These are phyloP conservation scores for Athelia sp. DNA, from an alignment of 1,284 basidiomycete genomes.

Conservation along the genomic window DNA sequence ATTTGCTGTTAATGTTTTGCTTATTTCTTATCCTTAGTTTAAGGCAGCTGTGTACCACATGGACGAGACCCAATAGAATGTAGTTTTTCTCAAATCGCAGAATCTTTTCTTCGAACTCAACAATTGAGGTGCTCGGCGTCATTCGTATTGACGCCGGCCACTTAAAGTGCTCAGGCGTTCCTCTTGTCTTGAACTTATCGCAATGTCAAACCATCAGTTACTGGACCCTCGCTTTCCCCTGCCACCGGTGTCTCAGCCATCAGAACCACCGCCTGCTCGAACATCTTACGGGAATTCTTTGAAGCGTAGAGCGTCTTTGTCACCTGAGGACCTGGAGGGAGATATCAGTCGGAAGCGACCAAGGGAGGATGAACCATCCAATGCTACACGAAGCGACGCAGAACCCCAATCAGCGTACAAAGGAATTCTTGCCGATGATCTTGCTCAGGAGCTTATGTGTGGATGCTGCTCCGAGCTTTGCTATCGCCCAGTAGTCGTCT, in stretches of 20 bases:
- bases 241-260: too few species aligned
- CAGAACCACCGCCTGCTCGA: conserved; percentile 7
- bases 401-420: too few species aligned
- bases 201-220: conserved; percentile 6
- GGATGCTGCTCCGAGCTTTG: conserved; percentile 78
- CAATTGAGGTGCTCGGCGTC: too few species aligned
- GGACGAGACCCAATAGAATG: too few species aligned
- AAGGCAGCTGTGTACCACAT: too few species aligned
- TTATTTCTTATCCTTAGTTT: too few species aligned
- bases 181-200: not conserved
- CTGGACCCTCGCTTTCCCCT: not conserved
- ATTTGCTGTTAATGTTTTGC: too few species aligned
- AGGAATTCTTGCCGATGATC: conserved; percentile 48
- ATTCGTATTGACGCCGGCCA: too few species aligned
- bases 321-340: conserved; percentile 46
- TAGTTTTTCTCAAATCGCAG: too few species aligned
- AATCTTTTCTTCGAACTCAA: too few species aligned
- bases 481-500: conserved; percentile 70
- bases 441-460: conserved; percentile 71
- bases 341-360: conserved; percentile 53
- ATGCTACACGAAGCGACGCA: too few species aligned
- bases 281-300: conserved; percentile 28
- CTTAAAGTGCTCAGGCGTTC: conserved; percentile 6
- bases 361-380: conserved; percentile 36
- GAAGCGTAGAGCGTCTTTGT: conserved; percentile 60